A percentile compares a stretch with the other conserved stretches of the same genome.
phyloP scores from a whole-genome alignment of 2,329 filamentous ascomycete species.

The Chaetomium strumarium region DNA sequence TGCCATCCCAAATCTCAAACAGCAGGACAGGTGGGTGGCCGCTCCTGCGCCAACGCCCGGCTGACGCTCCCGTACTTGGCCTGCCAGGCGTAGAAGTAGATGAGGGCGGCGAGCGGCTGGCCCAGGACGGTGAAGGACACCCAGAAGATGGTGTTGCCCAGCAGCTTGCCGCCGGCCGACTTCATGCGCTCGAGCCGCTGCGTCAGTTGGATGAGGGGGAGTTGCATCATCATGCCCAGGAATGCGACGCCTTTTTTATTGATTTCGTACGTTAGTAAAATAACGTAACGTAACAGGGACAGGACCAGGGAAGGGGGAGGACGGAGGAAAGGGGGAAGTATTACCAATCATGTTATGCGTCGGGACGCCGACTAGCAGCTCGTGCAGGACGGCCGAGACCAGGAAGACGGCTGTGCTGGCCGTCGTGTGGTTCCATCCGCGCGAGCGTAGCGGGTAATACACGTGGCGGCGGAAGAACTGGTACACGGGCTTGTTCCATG shows the following conservation, averaged over 20 bases:
- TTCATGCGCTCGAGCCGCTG: constrained; percentile 73
- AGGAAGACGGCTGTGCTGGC: constrained; percentile 82
- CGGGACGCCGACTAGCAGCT: constrained; percentile 86
- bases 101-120: constrained; percentile 82
- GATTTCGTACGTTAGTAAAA: neutral
- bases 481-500: constrained; percentile 97
- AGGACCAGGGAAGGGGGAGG: neutral
- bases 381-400: constrained; percentile 83
- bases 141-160: constrained; percentile 96
- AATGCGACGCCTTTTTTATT: constrained; percentile 68
- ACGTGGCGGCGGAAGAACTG: constrained; percentile 95
- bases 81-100: constrained; percentile 99
- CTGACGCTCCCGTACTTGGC: constrained; percentile 89
- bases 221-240: constrained; percentile 85
- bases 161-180: constrained; percentile 66
- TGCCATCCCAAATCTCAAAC: too few relatives aligned
- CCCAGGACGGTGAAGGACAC: constrained; percentile 92
- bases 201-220: constrained; percentile 80
- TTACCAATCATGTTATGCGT: constrained; percentile 88
- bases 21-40: constrained; percentile 8
- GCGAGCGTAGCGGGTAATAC: constrained; percentile 78
- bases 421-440: constrained; percentile 65
- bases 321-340: constrained; percentile 19
- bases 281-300: too few relatives aligned
- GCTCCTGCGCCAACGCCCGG: constrained; percentile 25